phyloP scores from a whole-genome alignment of 208 protist species.

The Acanthamoeba rhysodes region DNA sequence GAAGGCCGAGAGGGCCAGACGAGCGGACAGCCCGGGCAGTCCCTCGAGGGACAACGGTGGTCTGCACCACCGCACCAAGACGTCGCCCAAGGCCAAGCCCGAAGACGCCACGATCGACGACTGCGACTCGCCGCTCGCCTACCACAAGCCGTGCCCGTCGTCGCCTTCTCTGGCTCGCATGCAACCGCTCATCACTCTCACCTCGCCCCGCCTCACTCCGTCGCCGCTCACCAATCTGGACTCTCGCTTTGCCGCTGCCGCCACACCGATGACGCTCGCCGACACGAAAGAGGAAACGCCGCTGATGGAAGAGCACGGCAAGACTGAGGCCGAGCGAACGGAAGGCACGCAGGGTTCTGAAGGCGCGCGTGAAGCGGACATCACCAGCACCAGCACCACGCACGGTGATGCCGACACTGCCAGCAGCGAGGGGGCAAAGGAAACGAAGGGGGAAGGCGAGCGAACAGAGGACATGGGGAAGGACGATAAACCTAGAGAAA shows the following conservation, averaged over 20 bases:
- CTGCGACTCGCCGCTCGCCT: constrained; percentile 33
- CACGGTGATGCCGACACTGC: no score
- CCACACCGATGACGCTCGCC: background rate
- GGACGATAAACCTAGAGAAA: background rate
- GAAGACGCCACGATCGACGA: constrained; percentile 39
- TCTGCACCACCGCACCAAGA: constrained; percentile 13
- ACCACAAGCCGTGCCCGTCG: constrained; percentile 35
- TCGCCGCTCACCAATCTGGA: background rate
- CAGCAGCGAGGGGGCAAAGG: background rate
- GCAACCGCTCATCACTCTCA: background rate
- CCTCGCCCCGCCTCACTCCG: background rate
- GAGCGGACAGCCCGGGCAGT: background rate
- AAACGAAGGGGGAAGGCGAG: background rate
- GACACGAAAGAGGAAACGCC: background rate
- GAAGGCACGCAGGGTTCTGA: no score
- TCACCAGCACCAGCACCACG: no score
- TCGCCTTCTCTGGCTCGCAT: constrained; percentile 27
- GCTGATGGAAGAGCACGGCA: background rate
- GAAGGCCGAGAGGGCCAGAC: constrained; percentile 24
- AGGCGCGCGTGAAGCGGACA: no score
- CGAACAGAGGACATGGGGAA: background rate
- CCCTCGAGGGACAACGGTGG: background rate
- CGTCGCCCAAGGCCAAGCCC: background rate
- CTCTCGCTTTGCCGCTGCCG: background rate
- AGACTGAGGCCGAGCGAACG: background rate